Conservation (phyloP, 202 grass and related monocot species). For the Bolboschoenoplectus hybrid region DNA sequence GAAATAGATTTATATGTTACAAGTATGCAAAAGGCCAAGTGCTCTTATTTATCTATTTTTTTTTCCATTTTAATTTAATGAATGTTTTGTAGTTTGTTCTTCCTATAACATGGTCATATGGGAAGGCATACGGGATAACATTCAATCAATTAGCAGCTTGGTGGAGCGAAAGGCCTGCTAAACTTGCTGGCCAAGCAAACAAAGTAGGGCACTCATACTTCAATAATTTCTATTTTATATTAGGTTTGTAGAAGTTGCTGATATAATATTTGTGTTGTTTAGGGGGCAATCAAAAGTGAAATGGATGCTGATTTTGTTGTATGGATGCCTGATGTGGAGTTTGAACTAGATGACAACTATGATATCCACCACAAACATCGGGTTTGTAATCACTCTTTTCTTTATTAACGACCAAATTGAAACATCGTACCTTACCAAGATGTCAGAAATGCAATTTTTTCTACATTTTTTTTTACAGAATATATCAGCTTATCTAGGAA, state of each 20-base stretch:
- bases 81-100: constrained; percentile 76
- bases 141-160: constrained; percentile 73
- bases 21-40: neutral
- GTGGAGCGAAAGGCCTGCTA: constrained; percentile 92
- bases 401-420: neutral
- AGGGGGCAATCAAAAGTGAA: constrained; percentile 68
- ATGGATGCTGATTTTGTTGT: constrained; percentile 90
- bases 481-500: constrained; percentile 76
- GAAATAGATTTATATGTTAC: neutral
- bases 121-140: constrained; percentile 64
- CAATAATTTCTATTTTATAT: neutral
- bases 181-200: constrained; percentile 72
- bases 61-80: neutral
- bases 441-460: neutral
- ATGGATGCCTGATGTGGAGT: constrained; percentile 79
- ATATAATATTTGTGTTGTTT: constrained; percentile 21
- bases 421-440: neutral
- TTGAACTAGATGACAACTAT: constrained; percentile 71
- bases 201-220: constrained; percentile 55
- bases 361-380: constrained; percentile 77
- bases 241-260: neutral
- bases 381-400: constrained; percentile 44
- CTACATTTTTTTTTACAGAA: constrained; percentile 38
- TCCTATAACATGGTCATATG: constrained; percentile 82
- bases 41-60: neutral